phyloP scores from a whole-genome alignment of 345 rosid species.

The Melastoma malabathricum region DNA sequence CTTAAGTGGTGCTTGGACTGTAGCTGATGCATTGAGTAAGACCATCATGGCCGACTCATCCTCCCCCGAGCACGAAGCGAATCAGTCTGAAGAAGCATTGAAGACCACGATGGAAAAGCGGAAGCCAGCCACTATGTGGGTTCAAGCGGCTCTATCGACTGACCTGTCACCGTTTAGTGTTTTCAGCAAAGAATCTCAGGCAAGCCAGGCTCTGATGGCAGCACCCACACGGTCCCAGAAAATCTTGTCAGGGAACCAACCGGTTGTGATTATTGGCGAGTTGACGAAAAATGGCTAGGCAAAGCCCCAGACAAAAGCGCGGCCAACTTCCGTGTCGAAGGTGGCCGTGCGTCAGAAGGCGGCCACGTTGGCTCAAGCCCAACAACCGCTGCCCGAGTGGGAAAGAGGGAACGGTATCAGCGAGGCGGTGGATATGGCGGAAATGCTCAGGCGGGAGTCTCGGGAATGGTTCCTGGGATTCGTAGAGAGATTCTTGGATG shows the following conservation, averaged over 20 bases:
- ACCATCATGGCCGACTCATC: slow-evolving; percentile 19
- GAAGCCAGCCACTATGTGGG: slow-evolving; percentile 70
- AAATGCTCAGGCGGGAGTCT: slow-evolving; percentile 57
- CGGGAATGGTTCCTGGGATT: slow-evolving; percentile 89
- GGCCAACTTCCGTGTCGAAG: slow-evolving; percentile 45
- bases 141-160: slow-evolving; percentile 80
- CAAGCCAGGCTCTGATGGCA: slow-evolving; percentile 2
- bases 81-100: slow-evolving; percentile 51
- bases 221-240: slow-evolving; percentile 23
- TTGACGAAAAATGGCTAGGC: slow-evolving; percentile 24
- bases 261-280: slow-evolving; percentile 24
- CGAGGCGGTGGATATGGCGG: slow-evolving; percentile 67
- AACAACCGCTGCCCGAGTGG: slow-evolving; percentile 35
- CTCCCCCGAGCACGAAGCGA: slow-evolving; percentile 42
- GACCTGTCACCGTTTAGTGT: slow-evolving; percentile 68
- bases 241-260: slow-evolving; percentile 20
- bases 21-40: slow-evolving; percentile 54
- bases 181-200: slow-evolving; percentile 32
- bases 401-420: slow-evolving; percentile 49
- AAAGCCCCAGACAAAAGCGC: slow-evolving; percentile 16
- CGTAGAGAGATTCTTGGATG: slow-evolving; percentile 83
- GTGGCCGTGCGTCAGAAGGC: slow-evolving; percentile 57
- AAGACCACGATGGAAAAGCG: slow-evolving; percentile 45
- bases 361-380: slow-evolving; percentile 19
- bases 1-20: slow-evolving; percentile 36